phyloP scores from a whole-genome alignment of 805 yeast genomes.

The Teunomyces pallodes region DNA sequence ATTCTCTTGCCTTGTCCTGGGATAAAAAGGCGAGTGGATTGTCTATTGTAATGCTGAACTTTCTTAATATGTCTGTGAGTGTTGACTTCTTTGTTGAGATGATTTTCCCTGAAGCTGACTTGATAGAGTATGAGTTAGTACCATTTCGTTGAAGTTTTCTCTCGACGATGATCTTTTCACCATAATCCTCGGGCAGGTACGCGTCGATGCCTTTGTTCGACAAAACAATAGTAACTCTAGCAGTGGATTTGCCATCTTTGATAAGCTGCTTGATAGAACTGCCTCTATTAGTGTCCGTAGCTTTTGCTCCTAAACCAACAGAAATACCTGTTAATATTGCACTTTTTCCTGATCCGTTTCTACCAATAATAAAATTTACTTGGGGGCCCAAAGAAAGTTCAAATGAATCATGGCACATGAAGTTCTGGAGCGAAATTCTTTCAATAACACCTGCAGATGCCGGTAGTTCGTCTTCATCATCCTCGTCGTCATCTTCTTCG shows the following conservation, averaged over 20 bases:
- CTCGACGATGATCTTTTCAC: conserved; percentile 67
- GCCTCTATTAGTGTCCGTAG: conserved; percentile 85
- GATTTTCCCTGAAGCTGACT: conserved; percentile 47
- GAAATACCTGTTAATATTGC: conserved; percentile 86
- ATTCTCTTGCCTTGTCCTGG: conserved; percentile 91
- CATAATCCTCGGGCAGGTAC: conserved; percentile 62
- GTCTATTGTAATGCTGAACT: conserved; percentile 74
- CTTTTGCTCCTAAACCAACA: conserved; percentile 85
- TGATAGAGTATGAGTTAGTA: conserved; percentile 51
- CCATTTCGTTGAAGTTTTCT: conserved; percentile 60
- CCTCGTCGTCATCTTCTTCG: conserved; percentile 17
- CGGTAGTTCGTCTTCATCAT: conserved; percentile 13
- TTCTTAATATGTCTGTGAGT: conserved; percentile 64
- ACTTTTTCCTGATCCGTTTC: conserved; percentile 89
- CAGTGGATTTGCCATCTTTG: conserved; percentile 69
- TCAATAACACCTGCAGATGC: conserved; percentile 67
- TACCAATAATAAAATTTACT: conserved; percentile 82
- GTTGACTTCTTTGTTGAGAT: conserved; percentile 62
- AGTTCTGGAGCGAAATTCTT: conserved; percentile 62
- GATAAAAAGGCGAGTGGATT: conserved; percentile 91
- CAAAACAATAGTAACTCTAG: conserved; percentile 64
- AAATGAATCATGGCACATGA: conserved; percentile 88
- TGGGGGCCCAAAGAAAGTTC: conserved; percentile 72
- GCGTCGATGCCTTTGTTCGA: conserved; percentile 67
- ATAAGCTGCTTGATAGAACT: conserved; percentile 65